phyloP scores from a whole-genome alignment of 345 rosid species.

The Rhizophora apiculata region DNA sequence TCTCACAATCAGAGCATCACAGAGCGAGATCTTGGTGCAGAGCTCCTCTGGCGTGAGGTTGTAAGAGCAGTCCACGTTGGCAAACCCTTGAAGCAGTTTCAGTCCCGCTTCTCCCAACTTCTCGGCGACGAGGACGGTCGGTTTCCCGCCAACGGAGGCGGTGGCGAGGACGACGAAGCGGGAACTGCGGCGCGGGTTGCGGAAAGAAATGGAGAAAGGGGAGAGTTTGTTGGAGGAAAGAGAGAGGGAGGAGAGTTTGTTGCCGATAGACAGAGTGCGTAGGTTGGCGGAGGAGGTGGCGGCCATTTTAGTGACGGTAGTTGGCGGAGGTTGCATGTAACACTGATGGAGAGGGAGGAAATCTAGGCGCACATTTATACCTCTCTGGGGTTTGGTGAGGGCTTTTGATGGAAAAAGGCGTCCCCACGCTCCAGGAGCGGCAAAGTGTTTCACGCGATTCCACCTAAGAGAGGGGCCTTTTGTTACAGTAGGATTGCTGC shows the following conservation, averaged over 20 bases:
- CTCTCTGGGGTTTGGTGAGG: slow-evolving; percentile 23
- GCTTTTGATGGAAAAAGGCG: slow-evolving; percentile 12
- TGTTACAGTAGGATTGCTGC: background rate
- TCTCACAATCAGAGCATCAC: slow-evolving; percentile 23
- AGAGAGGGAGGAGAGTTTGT: slow-evolving; percentile 8
- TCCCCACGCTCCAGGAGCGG: slow-evolving; percentile 3
- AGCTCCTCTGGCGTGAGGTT: slow-evolving; percentile 24
- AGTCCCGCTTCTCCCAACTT: slow-evolving; percentile 20
- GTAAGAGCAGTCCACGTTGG: slow-evolving; percentile 21
- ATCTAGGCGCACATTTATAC: slow-evolving; percentile 1
- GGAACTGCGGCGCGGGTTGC: background rate
- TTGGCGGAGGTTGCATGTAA: too few relatives aligned
- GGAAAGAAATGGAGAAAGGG: background rate
- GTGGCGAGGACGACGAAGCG: slow-evolving; percentile 17
- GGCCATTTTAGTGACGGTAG: background rate
- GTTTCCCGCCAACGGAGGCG: slow-evolving; percentile 11
- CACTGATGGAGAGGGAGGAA: background rate
- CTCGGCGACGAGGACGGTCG: slow-evolving; percentile 24
- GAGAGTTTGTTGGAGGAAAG: slow-evolving; percentile 1
- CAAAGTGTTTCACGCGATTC: too few relatives aligned
- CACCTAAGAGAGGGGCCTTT: too few relatives aligned
- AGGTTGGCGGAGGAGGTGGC: slow-evolving; percentile 12
- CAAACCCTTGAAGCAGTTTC: slow-evolving; percentile 8
- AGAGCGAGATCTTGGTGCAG: slow-evolving; percentile 23
- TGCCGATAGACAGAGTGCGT: background rate